Evolutionary conservation across 2,329 filamentous ascomycete genomes (phyloP).

Genomic region (Venturiaceae sp.): DNA sequence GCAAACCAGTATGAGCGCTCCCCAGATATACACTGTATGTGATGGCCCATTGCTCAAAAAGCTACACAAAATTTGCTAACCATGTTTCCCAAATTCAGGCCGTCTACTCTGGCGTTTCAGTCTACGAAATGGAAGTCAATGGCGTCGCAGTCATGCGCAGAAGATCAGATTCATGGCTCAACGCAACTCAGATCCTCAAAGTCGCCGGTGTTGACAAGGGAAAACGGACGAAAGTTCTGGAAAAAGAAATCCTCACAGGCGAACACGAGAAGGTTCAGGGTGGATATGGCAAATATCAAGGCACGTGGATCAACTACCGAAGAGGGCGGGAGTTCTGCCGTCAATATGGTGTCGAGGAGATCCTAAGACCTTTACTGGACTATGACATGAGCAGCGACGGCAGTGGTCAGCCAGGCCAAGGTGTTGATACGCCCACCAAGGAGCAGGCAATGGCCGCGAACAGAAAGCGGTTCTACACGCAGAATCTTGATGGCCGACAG

Average conservation of each 20-base stretch:
- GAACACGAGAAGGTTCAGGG: constrained; percentile 98
- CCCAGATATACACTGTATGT: constrained; percentile 41
- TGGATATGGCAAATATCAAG: constrained; percentile 97
- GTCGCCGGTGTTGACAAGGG: constrained; percentile 96
- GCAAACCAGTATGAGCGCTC: constrained; percentile 31
- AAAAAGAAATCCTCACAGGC: constrained; percentile 93
- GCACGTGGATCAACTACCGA: constrained; percentile 95
- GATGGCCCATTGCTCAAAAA: background rate
- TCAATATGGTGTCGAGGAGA: constrained; percentile 64
- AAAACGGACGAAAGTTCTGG: constrained; percentile 92
- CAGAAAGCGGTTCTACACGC: constrained; percentile 84
- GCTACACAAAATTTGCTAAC: background rate
- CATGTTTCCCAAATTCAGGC: constrained; percentile 41
- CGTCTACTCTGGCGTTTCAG: constrained; percentile 88
- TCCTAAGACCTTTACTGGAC: constrained; percentile 63
- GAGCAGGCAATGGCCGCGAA: constrained; percentile 94
- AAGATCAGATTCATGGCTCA: constrained; percentile 89
- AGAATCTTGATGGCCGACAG: constrained; percentile 57
- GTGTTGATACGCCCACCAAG: constrained; percentile 91
- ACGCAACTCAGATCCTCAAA: constrained; percentile 96
- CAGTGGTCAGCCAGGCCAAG: constrained; percentile 54
- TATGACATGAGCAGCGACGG: constrained; percentile 75
- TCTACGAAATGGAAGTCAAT: constrained; percentile 98
- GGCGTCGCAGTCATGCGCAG: constrained; percentile 90
- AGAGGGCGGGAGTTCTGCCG: constrained; percentile 87